Evolutionary conservation across 805 yeast genomes (phyloP).

Genomic region (Candida quercuum): DNA sequence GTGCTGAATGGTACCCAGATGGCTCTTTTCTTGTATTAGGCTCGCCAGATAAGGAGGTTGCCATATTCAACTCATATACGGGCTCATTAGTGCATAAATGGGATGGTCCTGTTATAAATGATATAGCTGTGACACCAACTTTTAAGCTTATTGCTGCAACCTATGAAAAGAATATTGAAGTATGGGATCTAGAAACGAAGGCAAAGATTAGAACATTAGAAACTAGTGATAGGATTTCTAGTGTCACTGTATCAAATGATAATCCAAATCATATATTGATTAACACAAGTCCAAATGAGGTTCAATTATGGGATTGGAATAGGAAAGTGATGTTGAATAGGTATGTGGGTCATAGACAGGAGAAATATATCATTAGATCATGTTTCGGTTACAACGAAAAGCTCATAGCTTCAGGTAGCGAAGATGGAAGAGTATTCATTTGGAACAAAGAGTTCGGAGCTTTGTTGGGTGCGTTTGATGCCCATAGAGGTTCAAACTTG

Average conservation of each 20-base stretch:
- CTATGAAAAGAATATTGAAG: conserved; percentile 53
- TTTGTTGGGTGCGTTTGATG: conserved; percentile 50
- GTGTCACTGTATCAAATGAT: conserved; percentile 49
- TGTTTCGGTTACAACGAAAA: conserved; percentile 71
- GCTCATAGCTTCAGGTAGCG: conserved; percentile 74
- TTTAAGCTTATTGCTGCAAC: conserved; percentile 63
- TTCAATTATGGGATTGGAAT: conserved; percentile 76
- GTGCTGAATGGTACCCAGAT: conserved; percentile 68
- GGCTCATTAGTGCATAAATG: conserved; percentile 24
- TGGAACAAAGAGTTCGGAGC: conserved; percentile 77
- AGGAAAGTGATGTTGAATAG: conserved; percentile 53
- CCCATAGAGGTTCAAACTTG: conserved; percentile 54
- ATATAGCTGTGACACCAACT: conserved; percentile 60
- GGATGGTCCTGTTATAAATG: conserved; percentile 53
- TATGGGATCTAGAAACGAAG: conserved; percentile 47
- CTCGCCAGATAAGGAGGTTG: conserved; percentile 66
- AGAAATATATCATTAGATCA: conserved; percentile 64
- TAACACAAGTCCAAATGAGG: conserved; percentile 66
- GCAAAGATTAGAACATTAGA: conserved; percentile 39
- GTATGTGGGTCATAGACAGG: conserved; percentile 69
- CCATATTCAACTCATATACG: conserved; percentile 36
- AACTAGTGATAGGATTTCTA: conserved; percentile 56
- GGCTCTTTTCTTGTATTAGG: conserved; percentile 59
- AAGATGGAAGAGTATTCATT: conserved; percentile 69
- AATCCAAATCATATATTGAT: conserved; percentile 54